Conservation (phyloP, 257 asterid genomes). For the Echites panduratus region DNA sequence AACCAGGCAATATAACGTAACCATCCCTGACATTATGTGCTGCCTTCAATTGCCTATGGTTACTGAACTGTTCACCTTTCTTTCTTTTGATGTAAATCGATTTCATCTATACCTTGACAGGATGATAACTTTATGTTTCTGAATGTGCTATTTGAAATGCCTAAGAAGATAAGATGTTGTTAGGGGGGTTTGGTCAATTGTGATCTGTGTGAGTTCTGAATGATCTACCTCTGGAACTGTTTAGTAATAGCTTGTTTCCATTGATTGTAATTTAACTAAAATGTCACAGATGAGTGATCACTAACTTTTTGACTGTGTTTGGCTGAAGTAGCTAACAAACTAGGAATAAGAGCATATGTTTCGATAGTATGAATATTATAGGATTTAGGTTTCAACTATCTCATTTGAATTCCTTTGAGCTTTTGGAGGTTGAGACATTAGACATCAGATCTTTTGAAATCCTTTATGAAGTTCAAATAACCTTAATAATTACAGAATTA, state of each 20-base stretch:
- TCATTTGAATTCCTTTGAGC: background rate
- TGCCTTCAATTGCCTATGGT: background rate
- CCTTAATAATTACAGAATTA: background rate
- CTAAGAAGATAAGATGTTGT: background rate
- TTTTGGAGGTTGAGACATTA: background rate
- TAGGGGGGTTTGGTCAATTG: background rate
- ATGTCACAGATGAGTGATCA: background rate
- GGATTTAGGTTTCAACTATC: background rate
- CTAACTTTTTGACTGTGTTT: background rate
- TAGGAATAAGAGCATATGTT: background rate
- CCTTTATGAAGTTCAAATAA: background rate
- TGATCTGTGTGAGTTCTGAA: too few relatives aligned
- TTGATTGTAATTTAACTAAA: background rate
- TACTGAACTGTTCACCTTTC: background rate
- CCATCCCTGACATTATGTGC: conserved; percentile 13
- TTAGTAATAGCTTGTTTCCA: background rate
- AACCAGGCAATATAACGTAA: conserved; percentile 56
- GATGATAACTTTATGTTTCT: background rate
- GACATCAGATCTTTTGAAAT: background rate
- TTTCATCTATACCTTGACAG: background rate
- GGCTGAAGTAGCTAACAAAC: background rate
- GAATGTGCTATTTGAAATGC: too few relatives aligned
- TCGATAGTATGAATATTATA: background rate
- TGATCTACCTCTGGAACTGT: background rate
- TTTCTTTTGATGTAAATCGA: background rate